Conservation (phyloP, 495 filamentous ascomycete genomes). For the Talaromyces thailandensis region DNA sequence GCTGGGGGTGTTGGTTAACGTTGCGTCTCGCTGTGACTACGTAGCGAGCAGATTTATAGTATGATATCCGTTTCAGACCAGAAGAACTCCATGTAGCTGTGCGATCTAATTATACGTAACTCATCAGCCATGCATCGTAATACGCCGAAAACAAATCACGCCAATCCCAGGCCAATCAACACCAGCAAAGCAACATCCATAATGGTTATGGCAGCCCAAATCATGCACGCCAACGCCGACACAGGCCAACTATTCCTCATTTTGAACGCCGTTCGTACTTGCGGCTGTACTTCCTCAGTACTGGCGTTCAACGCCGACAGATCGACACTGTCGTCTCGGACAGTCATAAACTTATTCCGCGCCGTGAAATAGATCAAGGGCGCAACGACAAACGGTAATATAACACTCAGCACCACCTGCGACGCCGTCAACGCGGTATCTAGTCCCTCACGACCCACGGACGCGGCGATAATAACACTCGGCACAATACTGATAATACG, state of each 20-base stretch:
- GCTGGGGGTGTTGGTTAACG: constrained; percentile 29
- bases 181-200: constrained; percentile 72
- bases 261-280: constrained; percentile 20
- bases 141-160: neutral
- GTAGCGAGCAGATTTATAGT: neutral
- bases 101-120: neutral
- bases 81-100: neutral
- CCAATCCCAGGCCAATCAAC: constrained; percentile 47
- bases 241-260: constrained; percentile 57
- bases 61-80: neutral
- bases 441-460: constrained; percentile 62
- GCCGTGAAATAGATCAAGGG: constrained; percentile 87
- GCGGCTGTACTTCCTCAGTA: constrained; percentile 14
- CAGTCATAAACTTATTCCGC: constrained; percentile 72
- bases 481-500: constrained; percentile 69
- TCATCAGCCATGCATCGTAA: neutral
- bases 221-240: constrained; percentile 41
- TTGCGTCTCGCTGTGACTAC: neutral
- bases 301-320: constrained; percentile 1
- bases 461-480: constrained; percentile 72
- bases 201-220: constrained; percentile 60
- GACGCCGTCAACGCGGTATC: constrained; percentile 64
- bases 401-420: constrained; percentile 74
- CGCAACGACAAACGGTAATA: constrained; percentile 72
- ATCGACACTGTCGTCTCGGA: constrained; percentile 24